Evolutionary conservation across 805 yeast species (phyloP).

Genomic region (Myxozyma melibiosi): DNA sequence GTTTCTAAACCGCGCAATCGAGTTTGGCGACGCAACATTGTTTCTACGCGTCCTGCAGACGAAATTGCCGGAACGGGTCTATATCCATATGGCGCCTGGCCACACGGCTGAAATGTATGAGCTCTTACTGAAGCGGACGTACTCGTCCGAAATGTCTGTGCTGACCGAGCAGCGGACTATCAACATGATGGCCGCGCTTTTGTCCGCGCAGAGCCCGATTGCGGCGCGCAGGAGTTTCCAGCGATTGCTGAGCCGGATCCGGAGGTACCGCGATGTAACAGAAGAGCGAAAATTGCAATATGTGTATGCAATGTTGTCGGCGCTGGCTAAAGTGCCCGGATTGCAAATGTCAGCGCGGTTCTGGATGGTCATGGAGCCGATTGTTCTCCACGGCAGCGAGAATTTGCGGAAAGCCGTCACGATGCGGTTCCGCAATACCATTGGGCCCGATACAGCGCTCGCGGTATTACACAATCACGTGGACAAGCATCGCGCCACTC

Average conservation of each 20-base stretch:
- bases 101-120: not conserved
- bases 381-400: not conserved
- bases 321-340: constrained; percentile 5
- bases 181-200: too few relatives aligned
- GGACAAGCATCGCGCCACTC: constrained; percentile 9
- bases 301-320: not conserved
- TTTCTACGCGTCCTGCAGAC: constrained; percentile 13
- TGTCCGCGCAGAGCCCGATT: too few relatives aligned
- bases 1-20: constrained; percentile 8
- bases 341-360: not conserved
- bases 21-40: not conserved
- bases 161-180: too few relatives aligned
- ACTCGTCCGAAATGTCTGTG: too few relatives aligned
- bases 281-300: too few relatives aligned
- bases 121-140: not conserved
- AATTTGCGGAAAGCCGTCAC: not conserved
- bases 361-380: constrained; percentile 4
- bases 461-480: constrained; percentile 7
- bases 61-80: not conserved
- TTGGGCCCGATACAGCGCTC: constrained; percentile 1
- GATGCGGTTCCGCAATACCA: not conserved
- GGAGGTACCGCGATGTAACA: too few relatives aligned
- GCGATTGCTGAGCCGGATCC: too few relatives aligned
- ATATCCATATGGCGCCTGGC: constrained; percentile 1
- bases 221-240: too few relatives aligned